These are phyloP conservation scores for Taxillus chinensis DNA, from an alignment of 164 flowering plant species.

Conservation along the genomic window DNA sequence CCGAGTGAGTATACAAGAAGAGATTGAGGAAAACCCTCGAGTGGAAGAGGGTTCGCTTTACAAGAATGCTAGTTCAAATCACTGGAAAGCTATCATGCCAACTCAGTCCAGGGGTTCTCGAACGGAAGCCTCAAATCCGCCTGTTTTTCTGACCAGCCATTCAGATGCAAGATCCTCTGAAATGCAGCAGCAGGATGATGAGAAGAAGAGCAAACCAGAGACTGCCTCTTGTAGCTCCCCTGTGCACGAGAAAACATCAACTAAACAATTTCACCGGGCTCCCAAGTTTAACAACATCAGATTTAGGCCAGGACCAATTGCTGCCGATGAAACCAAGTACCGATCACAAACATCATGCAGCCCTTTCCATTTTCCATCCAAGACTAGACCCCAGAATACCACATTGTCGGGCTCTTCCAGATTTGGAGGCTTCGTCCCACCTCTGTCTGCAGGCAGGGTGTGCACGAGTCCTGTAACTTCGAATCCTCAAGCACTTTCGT, in stretches of 20 bases:
- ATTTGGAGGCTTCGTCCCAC: background rate
- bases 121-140: conserved; percentile 1
- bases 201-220: background rate
- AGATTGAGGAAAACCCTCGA: background rate
- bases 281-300: background rate
- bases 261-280: background rate
- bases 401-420: background rate
- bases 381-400: conserved; percentile 2
- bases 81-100: background rate
- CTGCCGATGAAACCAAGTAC: conserved; percentile 2
- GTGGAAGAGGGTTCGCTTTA: conserved; percentile 1
- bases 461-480: background rate
- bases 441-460: background rate
- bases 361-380: conserved; percentile 1
- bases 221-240: background rate
- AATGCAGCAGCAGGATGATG: conserved; percentile 4
- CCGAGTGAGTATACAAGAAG: conserved; percentile 8
- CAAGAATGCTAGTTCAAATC: conserved; percentile 1
- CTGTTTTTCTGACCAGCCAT: background rate
- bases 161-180: conserved; percentile 2
- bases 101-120: conserved; percentile 4
- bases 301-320: background rate
- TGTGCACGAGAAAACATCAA: background rate
- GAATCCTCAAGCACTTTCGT: background rate
- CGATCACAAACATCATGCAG: background rate